Evolutionary conservation across 345 rosid species (phyloP), one percentile per base, ranked within the genome.

Genomic region (Clausena lansium): DNA sequence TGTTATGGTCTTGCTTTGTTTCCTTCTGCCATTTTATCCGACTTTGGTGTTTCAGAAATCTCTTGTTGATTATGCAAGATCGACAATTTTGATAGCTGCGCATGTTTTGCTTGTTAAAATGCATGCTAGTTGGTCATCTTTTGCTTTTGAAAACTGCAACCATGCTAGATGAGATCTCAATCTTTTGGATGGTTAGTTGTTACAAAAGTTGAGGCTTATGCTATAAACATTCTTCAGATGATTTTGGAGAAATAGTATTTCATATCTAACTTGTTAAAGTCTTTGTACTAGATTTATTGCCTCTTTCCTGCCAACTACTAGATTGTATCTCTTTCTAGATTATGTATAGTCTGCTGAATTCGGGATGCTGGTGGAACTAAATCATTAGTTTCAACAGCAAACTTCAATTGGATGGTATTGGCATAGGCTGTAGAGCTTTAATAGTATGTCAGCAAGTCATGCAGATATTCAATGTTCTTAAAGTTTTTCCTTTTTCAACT

Each of bases 11-110:
- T 15, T 63, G 67, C n/a, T 27, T 28, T 69, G n/a, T 73, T 62
- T 71, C 58, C 71, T 70, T 36, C 39, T 67, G 52, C 17, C 27
- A 9, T 35, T 33, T 32, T 54, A 30, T 35, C 6, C 24, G 61
- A 32, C 25, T 71, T 13, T 4, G 35, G 50, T 8, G 5, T 77
- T 66, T 75, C 33, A 70, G 76, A 75, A 79, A 41, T 77, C 52
- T 27, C 55, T 38, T 25, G 38, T 47, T 27, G 38, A 70, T 47
- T 19, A 47, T 47, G 35, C 55, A 6, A 47, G 59, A 28, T 45
- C 5, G 17, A 45, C n/a, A 10, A 41, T 68, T 68, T 68, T 68
- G 58, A 45, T 27, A 15, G 17, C n/a, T 50, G 15, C 7, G 19
- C n/a, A 20, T 70, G 73, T 15, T 27, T 22, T 70, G 24, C 59